Base-by-base conservation (phyloP, 768 basidiomycete genomes). In the Pleurotus cornucopiae region DNA sequence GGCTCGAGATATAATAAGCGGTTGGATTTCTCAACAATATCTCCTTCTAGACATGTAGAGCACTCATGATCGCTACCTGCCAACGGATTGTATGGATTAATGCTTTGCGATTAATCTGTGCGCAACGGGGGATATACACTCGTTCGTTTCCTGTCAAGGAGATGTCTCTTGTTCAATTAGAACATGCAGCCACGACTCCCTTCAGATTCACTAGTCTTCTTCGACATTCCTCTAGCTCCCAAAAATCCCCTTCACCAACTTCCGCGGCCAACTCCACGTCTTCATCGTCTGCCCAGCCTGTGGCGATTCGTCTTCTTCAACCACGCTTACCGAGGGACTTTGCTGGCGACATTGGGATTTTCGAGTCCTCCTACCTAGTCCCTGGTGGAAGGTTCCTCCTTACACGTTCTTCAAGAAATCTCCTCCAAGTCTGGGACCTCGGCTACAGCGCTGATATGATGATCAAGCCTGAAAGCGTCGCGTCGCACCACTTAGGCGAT, bases 321-420 rank as follows among this genome's bases (percentile, higher is more conserved):
- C 54, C 57, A 34, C 56, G 61, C 52, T 46, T 57, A 16, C 58
- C 57, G n/a, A 56, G 43, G 23, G 47, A 16, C n/a, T 45, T 34
- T 14, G 34, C 37, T 43, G 58, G 56, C 26, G 41, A 49, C 48
- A 30, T 48, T 5, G 57, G 57, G 16, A 41, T 51, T 7, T 57
- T 62, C 43, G 21, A 23, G 5, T 39, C 43, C 26, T 45, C 64
- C n/a, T 62, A 60, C 44, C 60, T 71, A 30, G 59, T 71, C 18
- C 70, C 70, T 13, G 70, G 70, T 11, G 70, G 70, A 6, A 65
- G 70, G 1, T 71, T 62, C 55, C 64, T 69, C n/a, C 39, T 69
- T 23, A 68, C 66, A 4, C 55, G 61, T 7, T 51, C 61, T 5
- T 34, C 44, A 25, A 44, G 57, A 5, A 59, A 56, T 49, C 30